A percentile compares a stretch with the other conserved stretches of the same genome.
Conservation (phyloP, 306 rosid species). For the Prosopis cineraria region DNA sequence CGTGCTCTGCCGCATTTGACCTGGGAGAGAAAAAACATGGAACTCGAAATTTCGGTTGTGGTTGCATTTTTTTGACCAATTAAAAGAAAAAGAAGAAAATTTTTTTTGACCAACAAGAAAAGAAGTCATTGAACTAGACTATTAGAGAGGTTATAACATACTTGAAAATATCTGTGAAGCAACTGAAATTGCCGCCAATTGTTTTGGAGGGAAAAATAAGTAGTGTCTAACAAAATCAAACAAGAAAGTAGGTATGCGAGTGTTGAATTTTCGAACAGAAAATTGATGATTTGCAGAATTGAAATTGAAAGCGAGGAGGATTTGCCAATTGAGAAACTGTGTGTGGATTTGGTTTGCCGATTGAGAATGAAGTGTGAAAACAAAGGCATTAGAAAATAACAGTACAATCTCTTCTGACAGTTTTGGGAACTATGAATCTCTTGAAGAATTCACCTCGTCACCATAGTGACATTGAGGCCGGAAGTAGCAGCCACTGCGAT, state of each 20-base stretch:
- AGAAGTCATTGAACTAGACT: background rate
- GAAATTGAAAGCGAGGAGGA: background rate
- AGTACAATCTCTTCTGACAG: slow-evolving; percentile 98
- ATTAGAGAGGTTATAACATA: background rate
- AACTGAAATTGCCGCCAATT: background rate
- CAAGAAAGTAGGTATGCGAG: background rate
- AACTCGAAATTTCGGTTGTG: background rate
- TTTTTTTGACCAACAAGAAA: background rate
- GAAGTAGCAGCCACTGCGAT: slow-evolving; percentile 41
- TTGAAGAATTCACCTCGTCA: slow-evolving; percentile 50
- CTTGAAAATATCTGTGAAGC: background rate
- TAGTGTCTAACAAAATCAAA: background rate
- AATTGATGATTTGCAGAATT: background rate
- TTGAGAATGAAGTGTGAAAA: background rate
- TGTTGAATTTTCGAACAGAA: background rate
- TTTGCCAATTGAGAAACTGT: background rate
- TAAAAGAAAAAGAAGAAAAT: too few species aligned
- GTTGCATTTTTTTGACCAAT: background rate
- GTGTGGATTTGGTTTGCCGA: background rate
- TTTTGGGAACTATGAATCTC: slow-evolving; percentile 49
- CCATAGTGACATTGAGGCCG: slow-evolving; percentile 64
- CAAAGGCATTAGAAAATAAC: slow-evolving; percentile 35
- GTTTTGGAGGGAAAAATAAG: background rate
- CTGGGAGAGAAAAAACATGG: background rate
- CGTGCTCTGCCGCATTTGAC: background rate